Evolutionary conservation across 805 yeast species (phyloP), one percentile per base, ranked within the genome.

Genomic region (Ogataea methanolica): DNA sequence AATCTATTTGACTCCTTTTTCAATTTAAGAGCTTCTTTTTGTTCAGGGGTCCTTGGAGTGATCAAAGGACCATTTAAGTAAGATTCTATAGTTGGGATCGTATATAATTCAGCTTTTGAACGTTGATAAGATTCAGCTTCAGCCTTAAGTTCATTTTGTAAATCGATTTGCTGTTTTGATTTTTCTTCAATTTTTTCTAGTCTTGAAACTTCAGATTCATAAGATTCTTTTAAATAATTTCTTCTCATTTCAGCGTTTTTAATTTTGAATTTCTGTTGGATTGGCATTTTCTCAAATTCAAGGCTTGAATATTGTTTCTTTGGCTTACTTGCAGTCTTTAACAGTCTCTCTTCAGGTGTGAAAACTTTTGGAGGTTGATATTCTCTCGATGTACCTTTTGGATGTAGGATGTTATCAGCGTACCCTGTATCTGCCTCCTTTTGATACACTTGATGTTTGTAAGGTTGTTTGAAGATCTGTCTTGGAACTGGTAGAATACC

Each of bases 401-500:
- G 97, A 68, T 78, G 82, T 54, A 82, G 76, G 43, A 79, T 76
- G 51, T 82, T 85, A 44, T 79, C 81, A 29, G 91, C 95, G 64
- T 82, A 88, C 14, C 90, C 91, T 17, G 79, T 76, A 47, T 75
- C 71, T 34, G 74, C 67, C 44, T 75, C 76, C 36, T 74, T 72
- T 16, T 71, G 75, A 47, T 70, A 76, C 51, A 74, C 75, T 50
- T 71, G 61, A 31, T 80, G 83, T 53, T 76, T 75, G 42, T 75
- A 72, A 5, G 90, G 88, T 46, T 79, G 78, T 58, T 82, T 86
- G 68, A 91, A 80, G 31, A 88, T 81, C 36, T 83, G 79, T 58
- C 96, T 82, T 9, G 88, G 82, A 46, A 70, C 73, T 42, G 97
- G 97, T 54, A 91, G 74, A 43, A 88, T 73, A 63, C 97, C 97